These are phyloP conservation scores for Eutrema salsugineum DNA, from an alignment of 441 rosid genomes.

Conservation along the genomic window DNA sequence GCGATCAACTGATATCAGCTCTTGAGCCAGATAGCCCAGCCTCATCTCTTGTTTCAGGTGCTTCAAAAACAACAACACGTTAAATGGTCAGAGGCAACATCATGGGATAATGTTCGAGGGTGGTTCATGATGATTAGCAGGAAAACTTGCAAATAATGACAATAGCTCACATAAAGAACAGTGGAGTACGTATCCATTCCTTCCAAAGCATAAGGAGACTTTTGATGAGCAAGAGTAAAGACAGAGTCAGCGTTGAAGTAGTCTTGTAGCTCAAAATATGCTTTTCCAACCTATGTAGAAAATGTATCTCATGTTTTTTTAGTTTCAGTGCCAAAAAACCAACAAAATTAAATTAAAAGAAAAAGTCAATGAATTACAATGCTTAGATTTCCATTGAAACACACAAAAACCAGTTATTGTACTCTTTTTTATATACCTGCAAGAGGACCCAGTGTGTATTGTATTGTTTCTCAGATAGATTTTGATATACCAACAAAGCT, in stretches of 20 bases:
- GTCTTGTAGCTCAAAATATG: conserved; percentile 68
- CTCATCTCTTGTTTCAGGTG: conserved; percentile 93
- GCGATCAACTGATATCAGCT: conserved; percentile 74
- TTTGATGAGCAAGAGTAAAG: conserved; percentile 62
- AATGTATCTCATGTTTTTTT: conserved; percentile 1
- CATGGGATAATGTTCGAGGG: not conserved
- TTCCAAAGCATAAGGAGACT: conserved; percentile 67
- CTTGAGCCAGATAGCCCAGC: conserved; percentile 85
- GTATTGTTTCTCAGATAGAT: conserved; percentile 50
- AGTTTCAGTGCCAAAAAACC: not conserved
- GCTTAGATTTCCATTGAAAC: not conserved
- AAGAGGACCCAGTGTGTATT: conserved; percentile 55
- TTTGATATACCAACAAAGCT: conserved; percentile 41
- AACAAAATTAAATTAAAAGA: not conserved
- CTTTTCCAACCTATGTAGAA: conserved; percentile 73
- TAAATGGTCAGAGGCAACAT: not conserved
- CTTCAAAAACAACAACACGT: conserved; percentile 36
- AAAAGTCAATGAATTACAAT: not conserved
- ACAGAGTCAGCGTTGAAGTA: conserved; percentile 70
- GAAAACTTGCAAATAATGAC: not conserved
- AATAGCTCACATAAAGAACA: conserved; percentile 74
- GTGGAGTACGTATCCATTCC: conserved; percentile 85
- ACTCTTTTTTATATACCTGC: conserved; percentile 30
- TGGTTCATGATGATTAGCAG: not conserved
- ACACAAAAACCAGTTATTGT: not conserved